Base-by-base conservation (phyloP, 2,329 filamentous ascomycete genomes). In the Cladophialophora exuberans region DNA sequence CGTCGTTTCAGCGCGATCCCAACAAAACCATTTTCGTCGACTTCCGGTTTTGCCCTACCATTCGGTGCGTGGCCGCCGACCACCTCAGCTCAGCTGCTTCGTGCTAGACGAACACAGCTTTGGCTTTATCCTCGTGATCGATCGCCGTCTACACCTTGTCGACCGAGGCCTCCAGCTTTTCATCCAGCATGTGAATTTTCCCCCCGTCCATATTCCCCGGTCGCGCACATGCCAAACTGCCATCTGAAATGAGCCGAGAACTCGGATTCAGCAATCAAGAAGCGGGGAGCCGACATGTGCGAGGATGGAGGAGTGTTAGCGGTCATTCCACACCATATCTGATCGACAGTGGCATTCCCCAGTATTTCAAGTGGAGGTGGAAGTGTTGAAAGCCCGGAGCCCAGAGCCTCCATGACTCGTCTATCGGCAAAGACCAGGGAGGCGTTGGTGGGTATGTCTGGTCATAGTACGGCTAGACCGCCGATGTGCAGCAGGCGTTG, bases 11-110 rank as follows among this genome's bases (percentile, higher is more conserved):
- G 33, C 33, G 52, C 56, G n/a, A n/a, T n/a, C 56, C 56, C 56
- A 58, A 58, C 56, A 58, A 54, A 54, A 44, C 33, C 36, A 36
- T 52, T 52, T 50, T 54, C 56, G 51, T 55, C 35, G 36, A 52
- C 36, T 42, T 55, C 36, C 51, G 56, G 31, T 30, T 49, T 49
- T 26, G 36, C 46, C 46, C 35, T 49, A 35, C 33, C 13, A 28
- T 28, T 38, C 28, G n/a, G n/a, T n/a, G n/a, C n/a, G n/a, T n/a
- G n/a, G n/a, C 28, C 6, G 28, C 28, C 28, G 13, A 31, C 6
- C 28, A 31, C 7, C 28, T 13, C 28, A 31, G 7, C 28, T 7
- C 7, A 6, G 7, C 28, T 31, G 28, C 28, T 31, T 31, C 13
- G 13, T 31, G 28, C 13, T 13, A 31, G 28, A 31, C 6, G 13